Base-by-base conservation (phyloP, 345 rosid species). In the Citrus maxima region DNA sequence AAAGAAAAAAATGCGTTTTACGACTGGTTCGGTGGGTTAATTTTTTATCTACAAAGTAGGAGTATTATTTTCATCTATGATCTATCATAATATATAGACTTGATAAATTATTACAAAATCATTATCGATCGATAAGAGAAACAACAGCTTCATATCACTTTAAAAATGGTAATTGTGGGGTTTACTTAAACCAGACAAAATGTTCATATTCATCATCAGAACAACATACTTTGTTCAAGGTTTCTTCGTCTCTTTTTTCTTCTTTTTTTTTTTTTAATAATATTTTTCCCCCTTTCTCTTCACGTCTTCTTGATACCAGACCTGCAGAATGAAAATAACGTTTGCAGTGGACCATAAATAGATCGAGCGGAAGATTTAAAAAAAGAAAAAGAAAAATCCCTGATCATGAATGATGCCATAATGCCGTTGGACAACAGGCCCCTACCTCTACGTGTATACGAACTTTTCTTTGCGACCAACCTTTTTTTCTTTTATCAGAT, bases 381-480 rank as follows among this genome's bases (percentile, higher is more conserved):
- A 13, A 13, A 12, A 46, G 0, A 0, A 46, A 58, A 3, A 10
- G 1, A 3, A 62, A 1, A 10, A 59, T 7, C n/a, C 5, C 40
- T 70, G 71, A 70, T 54, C 28, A 46, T 13, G 51, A 46, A 46
- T 13, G 51, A 46, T 46, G 51, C 30, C 72, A 67, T 67, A 28
- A 35, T 68, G 56, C 64, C 70, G 71, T 42, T 72, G 60, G 62
- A 54, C 81, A 54, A 10, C 2, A 46, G 65, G 73, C 65, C 79
- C 72, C 55, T 55, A 54, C 65, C 72, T 49, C 62, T 63, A 46
- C 34, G 18, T 30, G 70, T 49, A 61, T 30, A 34, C 40, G 63
- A 80, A 77, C 76, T 81, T 81, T 81, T 24, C 64, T 34, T 38
- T 55, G 70, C 35, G 8, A 35, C 38, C 37, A 5, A 35, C 37